phyloP scores from a whole-genome alignment of 2,329 filamentous ascomycete genomes.

The Exophiala lecanii-corni region DNA sequence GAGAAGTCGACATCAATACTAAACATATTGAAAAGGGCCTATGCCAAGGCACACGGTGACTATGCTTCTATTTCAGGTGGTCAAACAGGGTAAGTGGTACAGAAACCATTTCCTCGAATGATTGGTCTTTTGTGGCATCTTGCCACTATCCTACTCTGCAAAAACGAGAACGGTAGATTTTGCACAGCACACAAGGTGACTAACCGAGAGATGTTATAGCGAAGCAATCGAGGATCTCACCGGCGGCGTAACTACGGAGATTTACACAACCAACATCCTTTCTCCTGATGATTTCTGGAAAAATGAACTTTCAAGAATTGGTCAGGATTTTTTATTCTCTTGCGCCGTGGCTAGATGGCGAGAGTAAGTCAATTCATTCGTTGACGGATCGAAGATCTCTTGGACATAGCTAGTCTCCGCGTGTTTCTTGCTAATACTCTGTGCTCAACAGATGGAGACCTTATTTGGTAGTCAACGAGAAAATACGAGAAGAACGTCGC shows the following conservation, averaged over 20 bases:
- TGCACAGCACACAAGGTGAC: neutral
- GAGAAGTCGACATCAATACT: neutral
- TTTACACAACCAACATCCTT: slow-evolving; percentile 44
- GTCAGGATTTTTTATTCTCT: slow-evolving; percentile 63
- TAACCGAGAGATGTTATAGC: slow-evolving; percentile 26
- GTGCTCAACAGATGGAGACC: slow-evolving; percentile 23
- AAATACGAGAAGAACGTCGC: slow-evolving; percentile 33
- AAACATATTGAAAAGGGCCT: slow-evolving; percentile 55
- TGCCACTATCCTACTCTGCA: neutral
- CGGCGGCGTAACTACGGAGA: slow-evolving; percentile 46
- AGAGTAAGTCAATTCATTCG: slow-evolving; percentile 3
- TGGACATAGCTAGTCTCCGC: too few relatives aligned
- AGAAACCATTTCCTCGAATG: neutral
- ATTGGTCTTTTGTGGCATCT: neutral
- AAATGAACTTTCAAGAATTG: slow-evolving; percentile 73
- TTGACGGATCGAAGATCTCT: too few relatives aligned
- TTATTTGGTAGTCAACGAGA: slow-evolving; percentile 19
- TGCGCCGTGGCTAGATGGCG: slow-evolving; percentile 42
- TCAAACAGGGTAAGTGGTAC: slow-evolving; percentile 53
- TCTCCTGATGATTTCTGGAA: slow-evolving; percentile 78
- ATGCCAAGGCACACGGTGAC: slow-evolving; percentile 78
- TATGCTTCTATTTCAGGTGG: slow-evolving; percentile 72
- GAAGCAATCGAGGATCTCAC: slow-evolving; percentile 58
- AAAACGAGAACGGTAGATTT: neutral
- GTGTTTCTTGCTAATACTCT: too few relatives aligned